Evolutionary conservation across 2,329 filamentous ascomycete genomes (phyloP).

Genomic region (Zasmidium citrigriseum): DNA sequence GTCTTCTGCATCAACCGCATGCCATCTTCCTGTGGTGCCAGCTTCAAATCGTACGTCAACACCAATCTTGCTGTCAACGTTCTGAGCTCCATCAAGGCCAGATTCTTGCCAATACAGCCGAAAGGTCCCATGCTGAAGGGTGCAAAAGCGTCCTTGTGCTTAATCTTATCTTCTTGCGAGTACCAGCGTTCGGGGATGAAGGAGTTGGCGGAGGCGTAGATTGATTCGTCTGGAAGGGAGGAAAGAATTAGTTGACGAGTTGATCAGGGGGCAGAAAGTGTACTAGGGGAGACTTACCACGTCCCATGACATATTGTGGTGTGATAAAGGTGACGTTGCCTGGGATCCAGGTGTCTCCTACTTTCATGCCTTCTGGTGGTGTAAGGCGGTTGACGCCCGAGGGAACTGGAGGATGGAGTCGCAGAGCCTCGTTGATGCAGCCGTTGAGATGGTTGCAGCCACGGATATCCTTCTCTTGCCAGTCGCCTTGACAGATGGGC

Average conservation of each 20-base stretch:
- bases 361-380: constrained; percentile 39
- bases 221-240: constrained; percentile 23
- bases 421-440: constrained; percentile 44
- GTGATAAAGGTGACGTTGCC: constrained; percentile 31
- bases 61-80: constrained; percentile 38
- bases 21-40: constrained; percentile 41
- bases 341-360: constrained; percentile 39
- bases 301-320: constrained; percentile 30
- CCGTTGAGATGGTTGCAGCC: constrained; percentile 36
- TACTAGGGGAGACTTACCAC: constrained; percentile 18
- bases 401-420: constrained; percentile 45
- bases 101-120: constrained; percentile 40
- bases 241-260: not conserved
- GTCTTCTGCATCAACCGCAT: constrained; percentile 33
- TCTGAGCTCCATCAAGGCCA: constrained; percentile 41
- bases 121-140: constrained; percentile 40
- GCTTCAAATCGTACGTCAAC: constrained; percentile 37
- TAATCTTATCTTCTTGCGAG: constrained; percentile 36
- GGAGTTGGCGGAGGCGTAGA: constrained; percentile 31
- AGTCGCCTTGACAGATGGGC: constrained; percentile 26
- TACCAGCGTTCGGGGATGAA: constrained; percentile 43
- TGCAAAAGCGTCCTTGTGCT: constrained; percentile 39
- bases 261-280: not conserved
- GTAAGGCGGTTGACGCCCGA: constrained; percentile 39
- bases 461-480: constrained; percentile 30